Conservation (phyloP, 2,329 filamentous ascomycete species). For the Aspergillus fischeri region DNA sequence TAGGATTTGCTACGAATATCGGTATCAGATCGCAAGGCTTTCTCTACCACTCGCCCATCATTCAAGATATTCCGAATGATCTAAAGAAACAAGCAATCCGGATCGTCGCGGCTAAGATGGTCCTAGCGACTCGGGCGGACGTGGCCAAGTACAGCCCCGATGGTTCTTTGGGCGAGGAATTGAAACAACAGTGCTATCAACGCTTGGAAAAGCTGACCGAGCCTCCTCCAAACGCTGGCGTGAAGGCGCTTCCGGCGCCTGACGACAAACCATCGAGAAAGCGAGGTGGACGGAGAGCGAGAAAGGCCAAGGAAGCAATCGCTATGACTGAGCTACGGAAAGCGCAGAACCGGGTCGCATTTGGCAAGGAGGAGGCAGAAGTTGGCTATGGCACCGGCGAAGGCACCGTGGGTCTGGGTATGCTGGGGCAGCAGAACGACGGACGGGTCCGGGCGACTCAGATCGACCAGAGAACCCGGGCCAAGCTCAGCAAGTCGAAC, state of each 20-base stretch:
- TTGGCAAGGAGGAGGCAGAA: slow-evolving; percentile 92
- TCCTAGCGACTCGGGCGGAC: slow-evolving; percentile 89
- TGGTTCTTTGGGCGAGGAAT: slow-evolving; percentile 74
- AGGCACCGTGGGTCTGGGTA: slow-evolving; percentile 80
- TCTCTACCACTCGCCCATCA: slow-evolving; percentile 86
- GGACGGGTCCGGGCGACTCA: slow-evolving; percentile 85
- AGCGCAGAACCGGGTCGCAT: slow-evolving; percentile 92
- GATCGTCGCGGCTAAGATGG: slow-evolving; percentile 87
- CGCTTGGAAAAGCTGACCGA: slow-evolving; percentile 90
- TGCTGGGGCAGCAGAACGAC: slow-evolving; percentile 86
- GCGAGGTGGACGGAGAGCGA: slow-evolving; percentile 79
- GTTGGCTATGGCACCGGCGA: slow-evolving; percentile 86
- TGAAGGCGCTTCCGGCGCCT: slow-evolving; percentile 80
- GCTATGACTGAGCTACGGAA: slow-evolving; percentile 97
- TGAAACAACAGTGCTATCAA: slow-evolving; percentile 77
- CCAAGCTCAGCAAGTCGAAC: slow-evolving; percentile 91
- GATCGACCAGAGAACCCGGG: slow-evolving; percentile 87
- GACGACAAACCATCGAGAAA: slow-evolving; percentile 95
- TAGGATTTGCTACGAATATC: slow-evolving; percentile 87
- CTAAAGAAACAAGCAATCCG: slow-evolving; percentile 91
- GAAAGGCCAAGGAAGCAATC: slow-evolving; percentile 93
- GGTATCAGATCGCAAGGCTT: slow-evolving; percentile 89
- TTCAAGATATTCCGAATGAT: slow-evolving; percentile 77
- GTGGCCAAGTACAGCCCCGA: slow-evolving; percentile 76
- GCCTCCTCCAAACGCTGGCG: slow-evolving; percentile 82